Percentiles rank a stretch among this genome's conserved stretches.
Conservation (phyloP, 1,139 yeast species). For the Geotrichum carabidarum region DNA sequence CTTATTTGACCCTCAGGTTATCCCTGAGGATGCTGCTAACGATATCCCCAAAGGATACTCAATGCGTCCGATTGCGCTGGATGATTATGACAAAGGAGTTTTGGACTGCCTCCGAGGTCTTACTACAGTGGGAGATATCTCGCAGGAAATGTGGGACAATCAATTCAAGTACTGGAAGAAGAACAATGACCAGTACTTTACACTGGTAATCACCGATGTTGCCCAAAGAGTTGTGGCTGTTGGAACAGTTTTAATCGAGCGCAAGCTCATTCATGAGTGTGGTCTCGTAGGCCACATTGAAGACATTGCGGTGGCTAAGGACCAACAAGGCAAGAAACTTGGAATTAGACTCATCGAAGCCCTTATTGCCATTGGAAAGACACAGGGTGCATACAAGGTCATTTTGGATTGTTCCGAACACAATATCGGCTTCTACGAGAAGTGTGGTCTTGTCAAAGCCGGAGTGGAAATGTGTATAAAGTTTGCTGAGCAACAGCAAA, state of each 20-base stretch:
- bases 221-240: slow-evolving; percentile 39
- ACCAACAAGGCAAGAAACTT: slow-evolving; percentile 77
- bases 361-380: slow-evolving; percentile 55
- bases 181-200: slow-evolving; percentile 46
- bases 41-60: slow-evolving; percentile 50
- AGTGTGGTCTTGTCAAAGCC: slow-evolving; percentile 55
- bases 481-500: slow-evolving; percentile 21
- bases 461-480: slow-evolving; percentile 67
- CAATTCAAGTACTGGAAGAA: slow-evolving; percentile 48
- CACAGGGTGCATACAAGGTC: slow-evolving; percentile 74
- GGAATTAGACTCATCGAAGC: slow-evolving; percentile 64
- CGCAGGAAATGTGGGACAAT: slow-evolving; percentile 41
- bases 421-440: slow-evolving; percentile 81
- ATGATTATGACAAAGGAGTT: slow-evolving; percentile 49
- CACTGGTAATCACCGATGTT: slow-evolving; percentile 46
- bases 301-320: slow-evolving; percentile 74
- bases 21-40: slow-evolving; percentile 30
- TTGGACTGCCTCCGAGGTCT: slow-evolving; percentile 49
- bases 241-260: slow-evolving; percentile 48
- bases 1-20: slow-evolving; percentile 29
- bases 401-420: slow-evolving; percentile 82
- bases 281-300: slow-evolving; percentile 92
- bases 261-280: slow-evolving; percentile 58
- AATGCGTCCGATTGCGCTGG: slow-evolving; percentile 44
- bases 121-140: slow-evolving; percentile 56